A percentile compares a stretch with the other conserved stretches of the same genome.
Conservation (phyloP, 805 yeast species). For the Yamadazyma olivae region DNA sequence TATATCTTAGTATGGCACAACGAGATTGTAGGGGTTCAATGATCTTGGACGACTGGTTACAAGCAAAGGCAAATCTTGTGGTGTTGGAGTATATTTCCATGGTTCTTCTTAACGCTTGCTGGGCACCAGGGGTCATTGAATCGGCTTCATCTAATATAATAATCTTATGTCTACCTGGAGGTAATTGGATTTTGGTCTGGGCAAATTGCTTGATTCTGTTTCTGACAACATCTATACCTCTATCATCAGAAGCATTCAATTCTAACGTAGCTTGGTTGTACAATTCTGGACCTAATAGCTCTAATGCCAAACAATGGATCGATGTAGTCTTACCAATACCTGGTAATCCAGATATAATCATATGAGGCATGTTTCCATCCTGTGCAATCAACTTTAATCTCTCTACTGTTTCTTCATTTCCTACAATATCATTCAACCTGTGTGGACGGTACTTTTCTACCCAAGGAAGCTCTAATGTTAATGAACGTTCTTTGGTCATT, state of each 20-base stretch:
- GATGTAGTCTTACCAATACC: constrained; percentile 98
- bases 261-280: constrained; percentile 85
- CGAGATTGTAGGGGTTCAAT: constrained; percentile 96
- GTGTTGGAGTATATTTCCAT: constrained; percentile 69
- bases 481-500: constrained; percentile 10
- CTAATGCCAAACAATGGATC: constrained; percentile 83
- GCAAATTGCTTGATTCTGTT: constrained; percentile 95
- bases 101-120: constrained; percentile 88
- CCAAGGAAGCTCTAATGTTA: constrained; percentile 40
- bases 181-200: constrained; percentile 84
- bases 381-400: constrained; percentile 78
- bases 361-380: constrained; percentile 96
- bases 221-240: constrained; percentile 96
- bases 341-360: constrained; percentile 93
- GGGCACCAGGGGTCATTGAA: constrained; percentile 96
- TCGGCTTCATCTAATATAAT: constrained; percentile 94
- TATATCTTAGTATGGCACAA: constrained; percentile 89
- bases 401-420: constrained; percentile 86
- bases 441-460: constrained; percentile 96
- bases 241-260: constrained; percentile 92
- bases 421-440: constrained; percentile 79
- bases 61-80: constrained; percentile 97
- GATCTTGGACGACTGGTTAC: constrained; percentile 91
- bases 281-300: constrained; percentile 64
- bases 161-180: constrained; percentile 88